phyloP scores from a whole-genome alignment of 1,284 basidiomycete species.

The Cystobasidium slooffiae region DNA sequence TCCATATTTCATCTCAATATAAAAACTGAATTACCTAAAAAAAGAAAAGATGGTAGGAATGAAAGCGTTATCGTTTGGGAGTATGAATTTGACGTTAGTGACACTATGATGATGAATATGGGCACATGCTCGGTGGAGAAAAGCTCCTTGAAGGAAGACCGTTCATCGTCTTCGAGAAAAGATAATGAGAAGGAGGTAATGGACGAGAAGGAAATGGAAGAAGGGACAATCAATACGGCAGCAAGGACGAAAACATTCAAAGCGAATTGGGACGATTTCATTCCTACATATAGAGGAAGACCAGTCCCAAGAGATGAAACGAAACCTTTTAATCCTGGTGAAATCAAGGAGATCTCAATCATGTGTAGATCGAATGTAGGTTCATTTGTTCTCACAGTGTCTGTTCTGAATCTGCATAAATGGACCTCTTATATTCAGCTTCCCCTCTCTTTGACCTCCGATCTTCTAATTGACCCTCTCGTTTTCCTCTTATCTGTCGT shows the following conservation, averaged over 20 bases:
- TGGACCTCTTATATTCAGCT: no score
- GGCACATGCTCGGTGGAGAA: no score
- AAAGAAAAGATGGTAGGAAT: slow-evolving; percentile 56
- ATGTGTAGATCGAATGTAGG: slow-evolving; percentile 44
- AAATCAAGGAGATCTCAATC: slow-evolving; percentile 41
- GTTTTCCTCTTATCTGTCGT: not conserved
- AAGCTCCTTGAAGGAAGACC: no score
- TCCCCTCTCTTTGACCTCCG: not conserved
- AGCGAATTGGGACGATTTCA: slow-evolving; percentile 58
- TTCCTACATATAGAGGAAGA: slow-evolving; percentile 59
- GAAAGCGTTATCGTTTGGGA: slow-evolving; percentile 60
- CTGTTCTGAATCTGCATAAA: no score
- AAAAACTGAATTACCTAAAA: slow-evolving; percentile 56
- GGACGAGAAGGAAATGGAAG: not conserved
- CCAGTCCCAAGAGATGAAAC: slow-evolving; percentile 54
- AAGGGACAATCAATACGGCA: not conserved
- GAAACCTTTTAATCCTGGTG: slow-evolving; percentile 52
- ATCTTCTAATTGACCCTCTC: not conserved
- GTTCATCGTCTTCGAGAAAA: not conserved
- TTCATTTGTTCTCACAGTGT: no score
- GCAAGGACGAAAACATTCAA: slow-evolving; percentile 44
- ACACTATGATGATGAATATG: slow-evolving; percentile 1
- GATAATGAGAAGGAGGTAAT: not conserved
- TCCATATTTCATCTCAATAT: slow-evolving; percentile 58
- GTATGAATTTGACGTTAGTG: slow-evolving; percentile 53